A percentile compares a stretch with the other conserved stretches of the same genome.
These are phyloP conservation scores for Solanum tacnaense DNA, from an alignment of 257 asterid genomes.

Conservation along the genomic window DNA sequence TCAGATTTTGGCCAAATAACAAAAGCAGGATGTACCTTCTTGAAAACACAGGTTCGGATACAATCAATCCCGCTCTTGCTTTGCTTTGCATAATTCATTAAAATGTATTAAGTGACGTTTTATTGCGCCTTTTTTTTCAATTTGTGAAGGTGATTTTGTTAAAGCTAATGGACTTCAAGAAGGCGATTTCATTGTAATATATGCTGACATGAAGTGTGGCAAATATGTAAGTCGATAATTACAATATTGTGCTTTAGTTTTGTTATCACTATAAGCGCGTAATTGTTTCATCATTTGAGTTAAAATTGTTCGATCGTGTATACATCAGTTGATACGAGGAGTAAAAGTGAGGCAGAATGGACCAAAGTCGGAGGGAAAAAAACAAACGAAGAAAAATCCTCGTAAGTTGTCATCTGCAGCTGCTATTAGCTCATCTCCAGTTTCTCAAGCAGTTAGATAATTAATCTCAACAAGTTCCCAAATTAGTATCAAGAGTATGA, in stretches of 20 bases:
- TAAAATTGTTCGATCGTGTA: background rate
- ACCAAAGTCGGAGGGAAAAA: constrained; percentile 39
- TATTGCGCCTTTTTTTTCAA: background rate
- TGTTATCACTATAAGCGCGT: background rate
- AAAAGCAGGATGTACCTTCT: constrained; percentile 95
- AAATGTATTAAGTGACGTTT: background rate
- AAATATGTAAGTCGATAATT: constrained; percentile 48
- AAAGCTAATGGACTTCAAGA: constrained; percentile 33
- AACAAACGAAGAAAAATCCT: constrained; percentile 48
- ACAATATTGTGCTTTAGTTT: background rate
- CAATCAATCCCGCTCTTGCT: background rate
- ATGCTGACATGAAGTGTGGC: constrained; percentile 26
- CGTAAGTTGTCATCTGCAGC: constrained; percentile 29
- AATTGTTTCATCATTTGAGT: background rate
- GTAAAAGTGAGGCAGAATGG: constrained; percentile 13
- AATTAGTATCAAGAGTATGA: background rate
- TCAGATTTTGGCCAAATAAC: constrained; percentile 40
- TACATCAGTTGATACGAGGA: constrained; percentile 13
- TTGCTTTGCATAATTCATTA: background rate
- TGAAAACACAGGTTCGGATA: constrained; percentile 63
- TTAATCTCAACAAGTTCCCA: background rate
- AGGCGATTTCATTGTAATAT: constrained; percentile 37
- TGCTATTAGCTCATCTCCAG: constrained; percentile 24
- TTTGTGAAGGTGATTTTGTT: constrained; percentile 24
- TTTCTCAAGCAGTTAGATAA: constrained; percentile 9